Evolutionary conservation across 371 early-diverging fungal species (phyloP).

Genomic region (Mortierella sp.): DNA sequence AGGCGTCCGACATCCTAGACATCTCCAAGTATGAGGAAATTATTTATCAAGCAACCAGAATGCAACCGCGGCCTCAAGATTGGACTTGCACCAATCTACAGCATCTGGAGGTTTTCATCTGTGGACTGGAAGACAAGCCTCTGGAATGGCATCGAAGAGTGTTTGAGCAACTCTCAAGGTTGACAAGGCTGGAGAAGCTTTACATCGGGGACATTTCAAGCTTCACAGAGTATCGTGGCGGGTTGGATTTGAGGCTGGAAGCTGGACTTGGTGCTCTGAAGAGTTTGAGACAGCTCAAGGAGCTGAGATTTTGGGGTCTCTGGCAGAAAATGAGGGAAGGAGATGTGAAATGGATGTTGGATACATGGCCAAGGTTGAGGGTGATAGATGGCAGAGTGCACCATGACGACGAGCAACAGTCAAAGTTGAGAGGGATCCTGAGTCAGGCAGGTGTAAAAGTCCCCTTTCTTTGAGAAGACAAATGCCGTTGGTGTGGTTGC

Average conservation of each 20-base stretch:
- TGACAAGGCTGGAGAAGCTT: slow-evolving; percentile 6
- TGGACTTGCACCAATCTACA: slow-evolving; percentile 18
- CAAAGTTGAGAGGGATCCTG: too few species aligned
- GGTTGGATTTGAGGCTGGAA: slow-evolving; percentile 9
- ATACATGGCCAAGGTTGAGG: slow-evolving; percentile 12
- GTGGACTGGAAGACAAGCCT: slow-evolving; percentile 18
- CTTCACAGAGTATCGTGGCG: background rate
- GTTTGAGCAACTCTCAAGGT: slow-evolving; percentile 13
- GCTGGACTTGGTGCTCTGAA: slow-evolving; percentile 5
- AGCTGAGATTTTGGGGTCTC: slow-evolving; percentile 13
- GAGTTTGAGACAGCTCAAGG: background rate
- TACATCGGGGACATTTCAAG: background rate
- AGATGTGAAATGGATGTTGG: slow-evolving; percentile 18
- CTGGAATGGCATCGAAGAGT: slow-evolving; percentile 3
- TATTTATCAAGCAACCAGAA: background rate
- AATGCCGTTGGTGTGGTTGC: too few species aligned
- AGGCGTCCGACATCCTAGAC: slow-evolving; percentile 16
- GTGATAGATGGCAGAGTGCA: slow-evolving; percentile 12
- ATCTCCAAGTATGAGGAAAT: background rate
- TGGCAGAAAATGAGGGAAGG: slow-evolving; percentile 3
- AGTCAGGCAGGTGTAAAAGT: too few species aligned
- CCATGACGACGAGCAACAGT: too few species aligned
- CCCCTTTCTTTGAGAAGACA: too few species aligned
- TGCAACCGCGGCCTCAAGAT: slow-evolving; percentile 9
- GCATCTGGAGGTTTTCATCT: slow-evolving; percentile 8